phyloP scores from a whole-genome alignment of 2,329 filamentous ascomycete species.

The Microdochium bolleyi region DNA sequence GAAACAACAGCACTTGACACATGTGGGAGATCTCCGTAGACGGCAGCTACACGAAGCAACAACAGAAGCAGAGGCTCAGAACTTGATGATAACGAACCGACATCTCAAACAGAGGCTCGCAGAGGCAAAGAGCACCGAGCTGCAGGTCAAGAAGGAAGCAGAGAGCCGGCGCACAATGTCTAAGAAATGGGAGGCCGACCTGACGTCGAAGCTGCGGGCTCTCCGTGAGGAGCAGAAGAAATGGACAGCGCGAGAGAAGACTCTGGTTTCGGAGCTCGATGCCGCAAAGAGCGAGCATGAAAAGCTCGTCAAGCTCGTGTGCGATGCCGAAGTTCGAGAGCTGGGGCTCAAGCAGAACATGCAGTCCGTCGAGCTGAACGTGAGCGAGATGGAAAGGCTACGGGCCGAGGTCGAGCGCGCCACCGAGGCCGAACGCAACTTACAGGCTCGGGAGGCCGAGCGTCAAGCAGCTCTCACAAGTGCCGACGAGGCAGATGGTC shows the following conservation, averaged over 20 bases:
- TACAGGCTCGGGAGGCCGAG: constrained; percentile 56
- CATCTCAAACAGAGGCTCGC: constrained; percentile 64
- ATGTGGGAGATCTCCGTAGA: constrained; percentile 71
- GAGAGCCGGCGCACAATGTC: constrained; percentile 64
- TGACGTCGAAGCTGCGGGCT: constrained; percentile 56
- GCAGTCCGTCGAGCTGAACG: constrained; percentile 52
- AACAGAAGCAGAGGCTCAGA: constrained; percentile 75
- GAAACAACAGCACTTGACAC: constrained; percentile 74
- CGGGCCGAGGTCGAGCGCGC: constrained; percentile 51
- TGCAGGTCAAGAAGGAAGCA: constrained; percentile 63
- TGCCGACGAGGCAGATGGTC: constrained; percentile 48
- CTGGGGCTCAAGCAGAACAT: constrained; percentile 55
- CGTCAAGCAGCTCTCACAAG: constrained; percentile 48
- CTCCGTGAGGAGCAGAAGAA: constrained; percentile 64
- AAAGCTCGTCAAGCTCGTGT: constrained; percentile 57
- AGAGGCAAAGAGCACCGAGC: constrained; percentile 63
- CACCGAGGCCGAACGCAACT: constrained; percentile 51
- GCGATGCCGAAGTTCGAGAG: constrained; percentile 62
- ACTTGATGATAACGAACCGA: constrained; percentile 69
- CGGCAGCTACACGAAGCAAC: constrained; percentile 70
- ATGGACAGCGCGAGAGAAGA: constrained; percentile 49
- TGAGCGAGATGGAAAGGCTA: constrained; percentile 52
- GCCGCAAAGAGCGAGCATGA: constrained; percentile 52
- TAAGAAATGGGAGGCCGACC: constrained; percentile 70
- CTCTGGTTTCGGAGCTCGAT: constrained; percentile 49